Evolutionary conservation across 768 basidiomycete species (phyloP).

Genomic region (Pleurotus tuber-regium): DNA sequence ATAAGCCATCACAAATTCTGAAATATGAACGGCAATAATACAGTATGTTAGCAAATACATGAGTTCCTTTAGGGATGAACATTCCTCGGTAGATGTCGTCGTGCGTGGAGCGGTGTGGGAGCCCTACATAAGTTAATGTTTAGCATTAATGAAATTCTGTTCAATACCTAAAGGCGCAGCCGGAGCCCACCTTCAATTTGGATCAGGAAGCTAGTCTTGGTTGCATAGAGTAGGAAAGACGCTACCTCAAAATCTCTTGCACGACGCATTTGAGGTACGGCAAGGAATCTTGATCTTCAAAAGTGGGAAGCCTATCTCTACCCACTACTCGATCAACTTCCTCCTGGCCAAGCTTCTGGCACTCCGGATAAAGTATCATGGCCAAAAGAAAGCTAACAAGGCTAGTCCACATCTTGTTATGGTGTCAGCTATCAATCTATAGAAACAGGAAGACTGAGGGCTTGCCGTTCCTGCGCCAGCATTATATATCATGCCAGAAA

Average conservation of each 20-base stretch:
- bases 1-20: not conserved
- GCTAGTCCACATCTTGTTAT: slow-evolving; percentile 9
- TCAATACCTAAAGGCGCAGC: slow-evolving; percentile 16
- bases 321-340: slow-evolving; percentile 26
- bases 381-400: slow-evolving; percentile 22
- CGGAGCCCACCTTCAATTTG: slow-evolving; percentile 16
- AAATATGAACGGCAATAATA: not conserved
- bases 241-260: slow-evolving; percentile 18
- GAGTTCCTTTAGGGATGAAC: slow-evolving; percentile 33
- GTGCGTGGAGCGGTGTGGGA: slow-evolving; percentile 23
- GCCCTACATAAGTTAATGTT: slow-evolving; percentile 23
- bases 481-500: slow-evolving; percentile 29
- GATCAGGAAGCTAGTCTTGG: not conserved
- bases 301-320: slow-evolving; percentile 21
- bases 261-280: slow-evolving; percentile 25
- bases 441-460: not conserved
- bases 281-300: slow-evolving; percentile 20
- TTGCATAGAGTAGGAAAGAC: not conserved
- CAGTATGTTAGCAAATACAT: slow-evolving; percentile 25
- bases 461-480: slow-evolving; percentile 34
- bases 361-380: slow-evolving; percentile 25
- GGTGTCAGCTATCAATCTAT: not conserved
- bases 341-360: slow-evolving; percentile 24
- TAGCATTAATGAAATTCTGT: slow-evolving; percentile 20
- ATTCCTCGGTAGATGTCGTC: slow-evolving; percentile 33